Evolutionary conservation across 768 basidiomycete species (phyloP).

Genomic region (Neoboletus magnificus): DNA sequence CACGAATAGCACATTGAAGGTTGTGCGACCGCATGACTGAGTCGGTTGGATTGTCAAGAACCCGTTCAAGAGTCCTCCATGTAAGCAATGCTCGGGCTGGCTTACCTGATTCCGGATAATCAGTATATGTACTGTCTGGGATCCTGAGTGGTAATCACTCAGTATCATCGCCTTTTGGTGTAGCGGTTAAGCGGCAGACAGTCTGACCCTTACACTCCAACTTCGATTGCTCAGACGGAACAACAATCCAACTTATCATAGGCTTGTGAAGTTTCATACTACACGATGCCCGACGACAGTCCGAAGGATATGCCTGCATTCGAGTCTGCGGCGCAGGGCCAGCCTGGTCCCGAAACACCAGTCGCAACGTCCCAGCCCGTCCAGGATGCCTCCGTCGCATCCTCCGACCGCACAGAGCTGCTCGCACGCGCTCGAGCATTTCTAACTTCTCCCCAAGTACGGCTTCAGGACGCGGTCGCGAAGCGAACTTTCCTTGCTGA

Average conservation of each 20-base stretch:
- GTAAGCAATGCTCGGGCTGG: no score
- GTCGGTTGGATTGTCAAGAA: neutral
- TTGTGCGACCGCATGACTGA: neutral
- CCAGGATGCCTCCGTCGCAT: neutral
- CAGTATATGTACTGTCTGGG: no score
- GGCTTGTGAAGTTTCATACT: neutral
- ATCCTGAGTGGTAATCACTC: no score
- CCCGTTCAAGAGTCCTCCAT: no score
- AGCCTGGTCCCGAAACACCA: neutral
- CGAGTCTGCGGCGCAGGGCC: neutral
- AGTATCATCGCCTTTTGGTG: no score
- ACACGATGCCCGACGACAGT: constrained; percentile 17
- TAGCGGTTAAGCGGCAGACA: no score
- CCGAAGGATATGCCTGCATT: neutral
- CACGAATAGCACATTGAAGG: neutral
- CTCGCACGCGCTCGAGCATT: constrained; percentile 59
- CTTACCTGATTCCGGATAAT: no score
- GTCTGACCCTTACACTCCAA: no score
- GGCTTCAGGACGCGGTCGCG: constrained; percentile 49
- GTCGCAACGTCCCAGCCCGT: neutral
- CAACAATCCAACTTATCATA: neutral
- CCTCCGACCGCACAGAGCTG: constrained; percentile 40
- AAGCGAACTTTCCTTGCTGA: constrained; percentile 66
- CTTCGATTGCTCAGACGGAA: neutral
- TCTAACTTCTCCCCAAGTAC: constrained; percentile 62